These are phyloP conservation scores for Cercis canadensis DNA, from an alignment of 306 rosid genomes.

Conservation along the genomic window DNA sequence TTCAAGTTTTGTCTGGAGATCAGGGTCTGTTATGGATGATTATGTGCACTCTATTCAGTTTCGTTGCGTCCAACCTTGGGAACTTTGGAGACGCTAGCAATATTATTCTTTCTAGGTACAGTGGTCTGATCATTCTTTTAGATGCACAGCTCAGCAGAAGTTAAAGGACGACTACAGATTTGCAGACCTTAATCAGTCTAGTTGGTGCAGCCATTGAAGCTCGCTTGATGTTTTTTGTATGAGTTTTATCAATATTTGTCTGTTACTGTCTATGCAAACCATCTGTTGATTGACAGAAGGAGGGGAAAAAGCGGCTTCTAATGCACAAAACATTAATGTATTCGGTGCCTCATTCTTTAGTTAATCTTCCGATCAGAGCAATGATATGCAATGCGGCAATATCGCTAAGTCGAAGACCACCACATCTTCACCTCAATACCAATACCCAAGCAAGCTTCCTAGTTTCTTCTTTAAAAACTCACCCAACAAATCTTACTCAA, in stretches of 20 bases:
- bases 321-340: conserved; percentile 14
- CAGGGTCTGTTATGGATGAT: conserved; percentile 35
- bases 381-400: too few relatives aligned
- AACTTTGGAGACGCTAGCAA: conserved; percentile 2
- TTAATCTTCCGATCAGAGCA: not conserved
- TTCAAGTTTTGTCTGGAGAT: conserved; percentile 9
- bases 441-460: too few relatives aligned
- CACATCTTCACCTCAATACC: too few relatives aligned
- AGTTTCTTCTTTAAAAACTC: too few relatives aligned
- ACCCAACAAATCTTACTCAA: too few relatives aligned
- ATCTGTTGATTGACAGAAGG: too few relatives aligned
- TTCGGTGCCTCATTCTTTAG: conserved; percentile 5
- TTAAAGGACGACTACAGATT: conserved; percentile 14
- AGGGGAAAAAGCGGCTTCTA: too few relatives aligned
- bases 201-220: conserved; percentile 23
- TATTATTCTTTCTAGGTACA: conserved; percentile 29
- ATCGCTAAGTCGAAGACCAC: too few relatives aligned
- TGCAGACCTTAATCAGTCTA: not conserved
- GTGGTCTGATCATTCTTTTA: conserved; percentile 42
- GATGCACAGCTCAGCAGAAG: conserved; percentile 18
- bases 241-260: conserved; percentile 12
- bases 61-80: conserved; percentile 30
- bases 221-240: conserved; percentile 2
- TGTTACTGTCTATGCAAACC: conserved; percentile 35
- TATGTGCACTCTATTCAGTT: conserved; percentile 33